These are phyloP conservation scores for Lathyrus tuberosus DNA, from an alignment of 306 rosid genomes.

Conservation along the genomic window DNA sequence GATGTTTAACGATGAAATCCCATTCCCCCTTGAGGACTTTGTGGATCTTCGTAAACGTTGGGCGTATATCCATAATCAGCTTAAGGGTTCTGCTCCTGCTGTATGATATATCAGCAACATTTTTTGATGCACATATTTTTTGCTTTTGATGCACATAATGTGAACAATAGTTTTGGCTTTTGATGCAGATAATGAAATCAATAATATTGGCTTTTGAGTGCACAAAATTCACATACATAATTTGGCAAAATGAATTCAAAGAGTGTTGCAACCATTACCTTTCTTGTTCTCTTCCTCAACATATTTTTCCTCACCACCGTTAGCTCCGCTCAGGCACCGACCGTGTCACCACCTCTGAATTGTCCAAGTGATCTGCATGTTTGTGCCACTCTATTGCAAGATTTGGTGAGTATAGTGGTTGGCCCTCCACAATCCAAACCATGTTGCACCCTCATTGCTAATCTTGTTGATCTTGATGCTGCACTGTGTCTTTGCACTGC, in stretches of 20 bases:
- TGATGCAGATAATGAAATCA: too few species aligned
- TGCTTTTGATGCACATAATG: too few species aligned
- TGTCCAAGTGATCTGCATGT: not conserved
- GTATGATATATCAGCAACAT: too few species aligned
- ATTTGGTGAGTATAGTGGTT: not conserved
- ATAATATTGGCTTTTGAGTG: too few species aligned
- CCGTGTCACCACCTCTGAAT: not conserved
- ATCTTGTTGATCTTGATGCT: not conserved
- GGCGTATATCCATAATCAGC: too few species aligned
- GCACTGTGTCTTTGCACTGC: not conserved
- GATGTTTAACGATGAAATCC: too few species aligned
- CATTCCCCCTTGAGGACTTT: too few species aligned
- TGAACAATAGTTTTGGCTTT: too few species aligned
- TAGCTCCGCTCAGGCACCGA: not conserved
- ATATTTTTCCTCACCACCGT: not conserved
- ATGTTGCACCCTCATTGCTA: not conserved
- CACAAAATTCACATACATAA: not conserved
- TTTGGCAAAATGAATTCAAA: not conserved
- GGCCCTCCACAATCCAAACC: not conserved
- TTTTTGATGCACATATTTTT: too few species aligned
- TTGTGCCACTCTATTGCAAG: not conserved
- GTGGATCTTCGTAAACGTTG: too few species aligned
- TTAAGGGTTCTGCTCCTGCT: too few species aligned
- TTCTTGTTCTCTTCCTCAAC: not conserved
- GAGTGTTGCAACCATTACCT: not conserved